phyloP scores from a whole-genome alignment of 2,329 filamentous ascomycete species.

The Blastomyces emzantsi region DNA sequence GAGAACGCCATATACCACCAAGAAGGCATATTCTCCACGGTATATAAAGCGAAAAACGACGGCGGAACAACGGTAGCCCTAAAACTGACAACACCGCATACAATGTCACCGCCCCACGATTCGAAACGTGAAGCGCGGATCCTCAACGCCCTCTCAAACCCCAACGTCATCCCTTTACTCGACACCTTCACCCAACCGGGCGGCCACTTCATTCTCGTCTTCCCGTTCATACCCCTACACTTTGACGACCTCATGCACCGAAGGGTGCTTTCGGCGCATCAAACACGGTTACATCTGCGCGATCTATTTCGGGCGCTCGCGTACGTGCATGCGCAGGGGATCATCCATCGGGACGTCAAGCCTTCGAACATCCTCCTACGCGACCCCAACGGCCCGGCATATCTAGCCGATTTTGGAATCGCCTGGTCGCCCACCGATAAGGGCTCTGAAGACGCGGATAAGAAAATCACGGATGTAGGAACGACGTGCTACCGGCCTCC shows the following conservation, averaged over 20 bases:
- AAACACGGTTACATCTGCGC: constrained; percentile 46
- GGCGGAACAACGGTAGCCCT: constrained; percentile 53
- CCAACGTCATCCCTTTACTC: constrained; percentile 57
- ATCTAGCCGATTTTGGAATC: constrained; percentile 85
- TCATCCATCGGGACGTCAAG: constrained; percentile 92
- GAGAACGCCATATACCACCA: constrained; percentile 47
- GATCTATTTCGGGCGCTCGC: constrained; percentile 63
- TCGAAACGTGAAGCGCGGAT: constrained; percentile 71
- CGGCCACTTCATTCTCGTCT: constrained; percentile 66
- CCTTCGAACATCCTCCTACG: constrained; percentile 76
- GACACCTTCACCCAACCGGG: constrained; percentile 62
- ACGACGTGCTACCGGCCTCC: constrained; percentile 87
- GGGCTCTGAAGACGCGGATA: constrained; percentile 52
- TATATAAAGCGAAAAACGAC: constrained; percentile 59
- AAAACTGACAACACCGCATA: constrained; percentile 72
- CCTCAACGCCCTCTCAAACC: constrained; percentile 49
- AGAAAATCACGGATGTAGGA: constrained; percentile 86
- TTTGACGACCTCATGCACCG: constrained; percentile 58
- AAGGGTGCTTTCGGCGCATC: constrained; percentile 31
- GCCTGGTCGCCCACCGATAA: constrained; percentile 61
- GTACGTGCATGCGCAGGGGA: constrained; percentile 61
- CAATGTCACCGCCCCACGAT: constrained; percentile 71
- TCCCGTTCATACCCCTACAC: constrained; percentile 72
- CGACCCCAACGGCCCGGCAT: constrained; percentile 59
- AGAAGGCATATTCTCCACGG: constrained; percentile 69